phyloP scores from a whole-genome alignment of 169 alveolate species.

The Babesia gibsoni region DNA sequence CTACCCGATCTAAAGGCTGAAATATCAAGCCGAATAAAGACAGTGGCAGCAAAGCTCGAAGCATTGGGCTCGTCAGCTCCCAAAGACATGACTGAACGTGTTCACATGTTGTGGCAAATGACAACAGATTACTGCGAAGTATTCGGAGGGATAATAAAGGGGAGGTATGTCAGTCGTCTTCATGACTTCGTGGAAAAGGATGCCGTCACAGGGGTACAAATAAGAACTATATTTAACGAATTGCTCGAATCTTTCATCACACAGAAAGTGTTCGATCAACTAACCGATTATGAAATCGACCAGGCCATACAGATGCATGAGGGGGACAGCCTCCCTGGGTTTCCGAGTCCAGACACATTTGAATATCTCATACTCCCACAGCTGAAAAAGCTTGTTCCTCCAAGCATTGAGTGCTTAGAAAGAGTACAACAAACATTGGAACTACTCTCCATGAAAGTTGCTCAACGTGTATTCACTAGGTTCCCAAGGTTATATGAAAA shows the following conservation, averaged over 20 bases:
- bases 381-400: constrained; percentile 83
- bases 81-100: constrained; percentile 84
- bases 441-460: constrained; percentile 85
- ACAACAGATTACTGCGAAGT: constrained; percentile 96
- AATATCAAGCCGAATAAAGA: constrained; percentile 77
- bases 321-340: constrained; percentile 98
- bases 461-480: constrained; percentile 88
- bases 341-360: constrained; percentile 96
- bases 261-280: constrained; percentile 76
- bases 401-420: constrained; percentile 68
- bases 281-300: constrained; percentile 92
- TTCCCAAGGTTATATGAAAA: constrained; percentile 90
- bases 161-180: constrained; percentile 89
- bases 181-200: constrained; percentile 79
- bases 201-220: constrained; percentile 82
- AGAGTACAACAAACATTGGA: constrained; percentile 84
- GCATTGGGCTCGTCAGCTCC: constrained; percentile 92
- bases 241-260: constrained; percentile 86
- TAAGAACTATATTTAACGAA: constrained; percentile 86
- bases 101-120: constrained; percentile 96
- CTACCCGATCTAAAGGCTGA: constrained; percentile 95
- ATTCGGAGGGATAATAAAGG: constrained; percentile 91
- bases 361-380: constrained; percentile 93
- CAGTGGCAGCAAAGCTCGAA: constrained; percentile 76
- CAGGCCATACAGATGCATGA: constrained; percentile 95